Percentiles rank a stretch among this genome's conserved stretches.
Conservation (phyloP, 2,329 filamentous ascomycete species). For the Verticillium albo-atrum region DNA sequence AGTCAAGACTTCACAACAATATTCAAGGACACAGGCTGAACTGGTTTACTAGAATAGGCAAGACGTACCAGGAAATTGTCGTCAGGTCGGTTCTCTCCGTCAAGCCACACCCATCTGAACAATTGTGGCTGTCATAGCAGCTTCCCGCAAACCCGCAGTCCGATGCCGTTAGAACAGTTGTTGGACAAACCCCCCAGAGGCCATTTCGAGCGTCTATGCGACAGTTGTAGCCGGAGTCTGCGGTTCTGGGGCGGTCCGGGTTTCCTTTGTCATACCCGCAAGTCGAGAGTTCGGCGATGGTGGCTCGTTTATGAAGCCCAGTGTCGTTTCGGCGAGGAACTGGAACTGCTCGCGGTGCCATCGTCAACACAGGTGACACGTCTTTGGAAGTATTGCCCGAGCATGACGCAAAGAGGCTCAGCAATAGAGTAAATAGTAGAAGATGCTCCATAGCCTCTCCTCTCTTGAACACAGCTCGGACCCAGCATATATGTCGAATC, state of each 20-base stretch:
- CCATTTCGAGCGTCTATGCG: constrained; percentile 26
- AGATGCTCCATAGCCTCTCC: neutral
- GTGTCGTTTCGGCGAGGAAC: neutral
- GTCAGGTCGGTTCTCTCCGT: constrained; percentile 15
- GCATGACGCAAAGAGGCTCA: neutral
- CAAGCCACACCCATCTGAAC: constrained; percentile 26
- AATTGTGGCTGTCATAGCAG: constrained; percentile 27
- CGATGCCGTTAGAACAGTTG: constrained; percentile 24
- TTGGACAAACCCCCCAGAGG: constrained; percentile 35
- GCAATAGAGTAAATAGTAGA: neutral
- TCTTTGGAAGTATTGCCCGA: neutral
- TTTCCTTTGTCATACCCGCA: constrained; percentile 28
- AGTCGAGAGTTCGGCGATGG: constrained; percentile 7
- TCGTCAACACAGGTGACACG: neutral
- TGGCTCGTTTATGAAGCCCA: neutral
- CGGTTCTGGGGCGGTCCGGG: constrained; percentile 19
- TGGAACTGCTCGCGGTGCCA: neutral
- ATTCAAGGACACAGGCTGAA: too few species aligned
- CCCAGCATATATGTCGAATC: too few species aligned
- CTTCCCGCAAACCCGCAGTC: constrained; percentile 32
- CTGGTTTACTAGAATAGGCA: neutral
- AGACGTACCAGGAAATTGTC: constrained; percentile 32
- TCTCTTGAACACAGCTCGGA: too few species aligned
- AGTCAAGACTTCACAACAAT: neutral
- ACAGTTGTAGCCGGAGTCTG: constrained; percentile 27